phyloP scores from a whole-genome alignment of 768 basidiomycete species.

The Glaciozyma antarctica region DNA sequence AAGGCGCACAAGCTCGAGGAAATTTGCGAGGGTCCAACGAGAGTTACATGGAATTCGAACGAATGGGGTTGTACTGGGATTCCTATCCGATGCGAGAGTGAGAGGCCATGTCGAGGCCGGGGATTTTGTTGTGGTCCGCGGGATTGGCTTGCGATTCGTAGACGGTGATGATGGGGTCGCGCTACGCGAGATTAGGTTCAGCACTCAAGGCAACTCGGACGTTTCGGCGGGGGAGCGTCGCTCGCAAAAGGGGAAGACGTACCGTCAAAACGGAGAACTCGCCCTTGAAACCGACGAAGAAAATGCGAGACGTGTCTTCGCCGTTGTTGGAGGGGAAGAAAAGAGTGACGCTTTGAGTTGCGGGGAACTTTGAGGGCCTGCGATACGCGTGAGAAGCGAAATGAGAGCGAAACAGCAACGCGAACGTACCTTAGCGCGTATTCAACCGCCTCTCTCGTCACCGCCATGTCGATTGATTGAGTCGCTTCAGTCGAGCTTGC shows the following conservation, averaged over 20 bases:
- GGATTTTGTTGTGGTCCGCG: conserved; percentile 38
- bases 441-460: conserved; percentile 38
- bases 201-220: not conserved
- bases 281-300: conserved; percentile 42
- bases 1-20: conserved; percentile 17
- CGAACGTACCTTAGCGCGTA: conserved; percentile 40
- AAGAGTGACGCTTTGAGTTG: conserved; percentile 38
- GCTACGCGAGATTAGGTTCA: conserved; percentile 21
- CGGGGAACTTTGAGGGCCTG: conserved; percentile 41
- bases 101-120: conserved; percentile 12
- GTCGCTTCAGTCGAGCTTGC: conserved; percentile 23
- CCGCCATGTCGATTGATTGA: conserved; percentile 35
- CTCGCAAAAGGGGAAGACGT: not conserved
- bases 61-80: not conserved
- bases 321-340: conserved; percentile 42
- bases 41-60: not conserved
- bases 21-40: not conserved
- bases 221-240: too few species aligned
- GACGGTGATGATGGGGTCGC: conserved; percentile 40
- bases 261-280: conserved; percentile 30
- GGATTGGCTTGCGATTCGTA: conserved; percentile 43
- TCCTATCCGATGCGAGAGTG: conserved; percentile 14
- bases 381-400: not conserved
- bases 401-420: not conserved
- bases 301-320: conserved; percentile 41